Evolutionary conservation across 176 grass and related monocot genomes (phyloP).

Genomic region (Musa acuminata): DNA sequence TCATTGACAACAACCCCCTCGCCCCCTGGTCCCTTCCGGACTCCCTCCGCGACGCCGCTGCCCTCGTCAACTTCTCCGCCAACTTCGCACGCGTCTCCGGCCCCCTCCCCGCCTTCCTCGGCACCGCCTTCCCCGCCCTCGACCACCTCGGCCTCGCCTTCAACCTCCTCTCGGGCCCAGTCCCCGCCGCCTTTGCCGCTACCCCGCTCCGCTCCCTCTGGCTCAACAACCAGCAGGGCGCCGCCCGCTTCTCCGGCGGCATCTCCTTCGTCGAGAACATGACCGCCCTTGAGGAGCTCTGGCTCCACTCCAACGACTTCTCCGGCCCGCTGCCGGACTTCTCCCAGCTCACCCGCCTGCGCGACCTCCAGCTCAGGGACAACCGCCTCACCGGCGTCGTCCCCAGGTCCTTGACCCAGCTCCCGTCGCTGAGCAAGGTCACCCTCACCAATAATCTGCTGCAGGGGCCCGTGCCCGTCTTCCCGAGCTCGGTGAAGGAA

Average conservation of each 20-base stretch:
- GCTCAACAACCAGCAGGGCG: conserved; percentile 42
- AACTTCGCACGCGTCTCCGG: conserved; percentile 46
- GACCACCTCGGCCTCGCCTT: conserved; percentile 32
- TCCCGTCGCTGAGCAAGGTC: conserved; percentile 38
- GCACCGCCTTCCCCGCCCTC: conserved; percentile 27
- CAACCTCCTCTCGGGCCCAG: conserved; percentile 43
- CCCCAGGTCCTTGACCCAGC: conserved; percentile 33
- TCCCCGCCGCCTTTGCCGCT: conserved; percentile 33
- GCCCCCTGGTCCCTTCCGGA: conserved; percentile 34
- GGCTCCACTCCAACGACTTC: conserved; percentile 74
- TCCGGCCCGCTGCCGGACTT: conserved; percentile 66
- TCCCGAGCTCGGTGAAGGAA: neutral
- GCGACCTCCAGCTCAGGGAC: conserved; percentile 57
- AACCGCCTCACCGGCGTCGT: conserved; percentile 63
- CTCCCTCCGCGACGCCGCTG: conserved; percentile 14
- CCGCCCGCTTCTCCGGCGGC: conserved; percentile 18
- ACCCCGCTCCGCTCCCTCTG: conserved; percentile 35
- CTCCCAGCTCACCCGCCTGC: conserved; percentile 19
- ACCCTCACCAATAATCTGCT: conserved; percentile 55
- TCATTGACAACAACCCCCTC: conserved; percentile 61
- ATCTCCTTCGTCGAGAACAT: conserved; percentile 52
- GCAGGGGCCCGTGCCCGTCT: conserved; percentile 47
- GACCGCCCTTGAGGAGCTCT: conserved; percentile 31
- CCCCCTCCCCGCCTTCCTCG: conserved; percentile 41
- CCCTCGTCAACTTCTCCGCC: conserved; percentile 61